These are phyloP conservation scores for Senna tora DNA, from an alignment of 306 rosid genomes.

Conservation along the genomic window DNA sequence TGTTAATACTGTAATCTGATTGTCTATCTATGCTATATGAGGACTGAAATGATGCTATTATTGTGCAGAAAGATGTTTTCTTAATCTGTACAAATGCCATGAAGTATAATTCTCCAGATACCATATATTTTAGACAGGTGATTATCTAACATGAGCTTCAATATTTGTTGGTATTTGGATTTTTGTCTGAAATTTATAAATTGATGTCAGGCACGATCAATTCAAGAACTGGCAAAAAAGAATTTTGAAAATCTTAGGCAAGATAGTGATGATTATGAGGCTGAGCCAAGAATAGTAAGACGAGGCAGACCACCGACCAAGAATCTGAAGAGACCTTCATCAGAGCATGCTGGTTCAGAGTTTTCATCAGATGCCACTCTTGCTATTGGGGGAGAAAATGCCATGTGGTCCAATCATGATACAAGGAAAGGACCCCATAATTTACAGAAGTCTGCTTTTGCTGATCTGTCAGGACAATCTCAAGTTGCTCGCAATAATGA, in stretches of 20 bases:
- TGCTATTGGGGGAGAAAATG: slow-evolving; percentile 57
- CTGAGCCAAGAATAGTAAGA: slow-evolving; percentile 58
- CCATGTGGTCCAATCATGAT: slow-evolving; percentile 45
- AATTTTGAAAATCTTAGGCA: slow-evolving; percentile 67
- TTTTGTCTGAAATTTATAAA: slow-evolving; percentile 12
- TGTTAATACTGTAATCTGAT: neutral
- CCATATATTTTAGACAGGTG: slow-evolving; percentile 77
- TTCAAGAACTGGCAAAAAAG: slow-evolving; percentile 69
- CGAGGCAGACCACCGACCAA: slow-evolving; percentile 78
- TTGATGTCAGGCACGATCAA: slow-evolving; percentile 64
- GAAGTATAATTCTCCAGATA: slow-evolving; percentile 77
- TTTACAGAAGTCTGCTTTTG: slow-evolving; percentile 48
- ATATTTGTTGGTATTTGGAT: neutral
- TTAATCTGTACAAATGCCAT: slow-evolving; percentile 74
- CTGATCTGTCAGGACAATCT: slow-evolving; percentile 49
- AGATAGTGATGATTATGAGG: slow-evolving; percentile 67
- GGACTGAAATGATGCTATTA: slow-evolving; percentile 25
- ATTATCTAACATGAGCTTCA: slow-evolving; percentile 26
- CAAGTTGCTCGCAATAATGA: slow-evolving; percentile 52
- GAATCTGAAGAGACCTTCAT: slow-evolving; percentile 50
- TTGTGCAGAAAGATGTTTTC: slow-evolving; percentile 61
- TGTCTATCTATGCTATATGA: neutral
- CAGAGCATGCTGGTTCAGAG: slow-evolving; percentile 55
- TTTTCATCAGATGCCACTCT: slow-evolving; percentile 57
- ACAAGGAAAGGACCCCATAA: slow-evolving; percentile 51